Base-by-base conservation (phyloP, 2,329 filamentous ascomycete genomes). In the Amauroascus niger region DNA sequence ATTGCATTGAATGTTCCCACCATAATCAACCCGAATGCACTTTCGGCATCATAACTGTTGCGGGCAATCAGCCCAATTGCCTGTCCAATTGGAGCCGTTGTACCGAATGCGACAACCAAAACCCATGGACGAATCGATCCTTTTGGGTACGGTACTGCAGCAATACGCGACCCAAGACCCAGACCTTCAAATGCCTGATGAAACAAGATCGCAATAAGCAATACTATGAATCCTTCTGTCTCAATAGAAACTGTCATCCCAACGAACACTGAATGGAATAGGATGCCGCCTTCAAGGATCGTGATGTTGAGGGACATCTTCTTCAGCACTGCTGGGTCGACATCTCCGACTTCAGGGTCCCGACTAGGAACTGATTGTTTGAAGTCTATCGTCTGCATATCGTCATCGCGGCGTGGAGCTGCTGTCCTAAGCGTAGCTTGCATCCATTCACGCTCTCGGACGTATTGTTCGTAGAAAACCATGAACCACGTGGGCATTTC, bases 141-240 rank as follows among this genome's bases (percentile, higher is more conserved):
- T 55, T 74, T 75, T 14, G 77, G 75, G 57, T 82, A 83, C 1
- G 80, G 75, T 4, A 87, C 80, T 16, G 78, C 80, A 18, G 83
- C 83, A 60, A 88, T 87, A 55, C 84, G 81, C 1, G 81, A 81
- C 18, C 84, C 84, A 0, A 89, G 79, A 1, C 85, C 86, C 43
- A 89, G 74, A 3, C 86, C 85, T 63, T 88, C 85, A 60, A 89
- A 87, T 71, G 86, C 80, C 62, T 88, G 85, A 64, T 88, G 85
- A 71, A 88, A 88, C 54, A 87, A 69, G 55, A 88, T 86, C 51
- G 88, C 84, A 43, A 74, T 65, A 57, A 78, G 71, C 1, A 78
- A 68, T 0, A 75, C 77, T 46, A 71, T 67, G 64, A 74, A 76
- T 2, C 69, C 72, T 60, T 79, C 80, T 1, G 79, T 79, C 18